A percentile compares a stretch with the other conserved stretches of the same genome.
Conservation (phyloP, 345 rosid species). For the Aurinia saxatilis region DNA sequence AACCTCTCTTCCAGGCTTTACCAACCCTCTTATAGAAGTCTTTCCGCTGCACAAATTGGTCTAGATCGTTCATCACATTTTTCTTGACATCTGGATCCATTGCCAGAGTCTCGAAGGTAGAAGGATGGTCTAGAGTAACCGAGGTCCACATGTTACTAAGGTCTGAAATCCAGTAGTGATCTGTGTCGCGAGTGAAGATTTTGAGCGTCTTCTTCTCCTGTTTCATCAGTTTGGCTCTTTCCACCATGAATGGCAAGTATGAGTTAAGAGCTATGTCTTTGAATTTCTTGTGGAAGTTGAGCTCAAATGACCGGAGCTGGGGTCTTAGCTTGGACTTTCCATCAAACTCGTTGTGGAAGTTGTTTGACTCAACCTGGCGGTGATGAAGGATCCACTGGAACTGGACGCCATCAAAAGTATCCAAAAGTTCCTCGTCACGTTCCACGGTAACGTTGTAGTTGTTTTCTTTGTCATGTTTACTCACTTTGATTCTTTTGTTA, state of each 20-base stretch:
- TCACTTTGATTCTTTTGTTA: constrained; percentile 36
- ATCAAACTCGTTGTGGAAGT: constrained; percentile 18
- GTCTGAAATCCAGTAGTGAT: no score
- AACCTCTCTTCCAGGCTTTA: no score
- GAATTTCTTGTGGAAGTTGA: constrained; percentile 47
- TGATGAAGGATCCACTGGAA: constrained; percentile 45
- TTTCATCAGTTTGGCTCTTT: constrained; percentile 32
- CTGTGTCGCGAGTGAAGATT: constrained; percentile 38
- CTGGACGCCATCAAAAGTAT: constrained; percentile 41
- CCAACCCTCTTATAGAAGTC: constrained; percentile 58
- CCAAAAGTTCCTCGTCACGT: constrained; percentile 45
- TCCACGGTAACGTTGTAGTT: constrained; percentile 41
- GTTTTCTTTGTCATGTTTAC: constrained; percentile 51
- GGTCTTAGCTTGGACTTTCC: constrained; percentile 18
- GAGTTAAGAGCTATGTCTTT: constrained; percentile 41
- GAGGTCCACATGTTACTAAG: no score
- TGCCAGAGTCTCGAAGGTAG: constrained; percentile 60
- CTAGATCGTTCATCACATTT: constrained; percentile 47
- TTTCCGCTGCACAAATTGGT: constrained; percentile 46
- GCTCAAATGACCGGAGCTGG: constrained; percentile 42
- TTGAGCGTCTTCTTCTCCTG: constrained; percentile 47
- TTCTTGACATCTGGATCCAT: constrained; percentile 41
- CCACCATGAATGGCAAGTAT: constrained; percentile 46
- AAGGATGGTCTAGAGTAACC: constrained; percentile 64
- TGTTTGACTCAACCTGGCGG: constrained; percentile 31